These are phyloP conservation scores for Talaromyces atroroseus DNA, from an alignment of 2,329 filamentous ascomycete species.

Conservation along the genomic window DNA sequence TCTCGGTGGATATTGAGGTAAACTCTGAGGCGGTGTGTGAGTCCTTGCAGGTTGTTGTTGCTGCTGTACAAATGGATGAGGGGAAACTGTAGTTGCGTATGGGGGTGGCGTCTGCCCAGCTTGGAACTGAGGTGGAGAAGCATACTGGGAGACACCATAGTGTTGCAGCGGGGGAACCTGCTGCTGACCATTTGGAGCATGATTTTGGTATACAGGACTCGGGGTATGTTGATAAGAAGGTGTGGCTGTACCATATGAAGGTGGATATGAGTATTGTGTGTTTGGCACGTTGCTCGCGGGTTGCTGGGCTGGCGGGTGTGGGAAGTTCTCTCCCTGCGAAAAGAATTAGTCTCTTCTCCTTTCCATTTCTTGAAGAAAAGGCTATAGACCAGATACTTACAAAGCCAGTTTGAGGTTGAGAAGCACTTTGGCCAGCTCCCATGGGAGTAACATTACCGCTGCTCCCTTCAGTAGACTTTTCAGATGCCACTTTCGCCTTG, in stretches of 20 bases:
- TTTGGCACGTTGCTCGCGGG: conserved; percentile 40
- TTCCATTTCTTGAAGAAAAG: background rate
- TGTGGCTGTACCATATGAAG: conserved; percentile 37
- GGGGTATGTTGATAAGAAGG: conserved; percentile 41
- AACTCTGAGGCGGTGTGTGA: conserved; percentile 39
- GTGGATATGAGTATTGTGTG: conserved; percentile 35
- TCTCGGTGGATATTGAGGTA: conserved; percentile 39
- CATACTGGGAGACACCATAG: conserved; percentile 14
- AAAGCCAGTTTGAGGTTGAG: conserved; percentile 50
- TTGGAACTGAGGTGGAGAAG: conserved; percentile 14
- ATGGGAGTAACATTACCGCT: conserved; percentile 56
- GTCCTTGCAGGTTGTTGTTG: conserved; percentile 37
- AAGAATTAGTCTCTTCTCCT: background rate
- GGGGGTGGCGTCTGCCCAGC: conserved; percentile 27
- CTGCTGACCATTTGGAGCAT: conserved; percentile 32
- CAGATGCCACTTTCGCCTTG: conserved; percentile 60
- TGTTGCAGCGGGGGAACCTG: conserved; percentile 31
- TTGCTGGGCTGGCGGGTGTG: conserved; percentile 43
- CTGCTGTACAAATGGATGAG: conserved; percentile 37
- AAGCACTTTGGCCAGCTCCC: conserved; percentile 42
- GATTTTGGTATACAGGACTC: conserved; percentile 32
- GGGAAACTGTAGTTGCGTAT: conserved; percentile 39
- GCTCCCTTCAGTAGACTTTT: conserved; percentile 52
- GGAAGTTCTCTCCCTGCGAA: conserved; percentile 38
- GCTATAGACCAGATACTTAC: conserved; percentile 45